A percentile compares a stretch with the other conserved stretches of the same genome.
These are phyloP conservation scores for Euptelea pleiosperma DNA, from an alignment of 164 flowering plant species.

Conservation along the genomic window DNA sequence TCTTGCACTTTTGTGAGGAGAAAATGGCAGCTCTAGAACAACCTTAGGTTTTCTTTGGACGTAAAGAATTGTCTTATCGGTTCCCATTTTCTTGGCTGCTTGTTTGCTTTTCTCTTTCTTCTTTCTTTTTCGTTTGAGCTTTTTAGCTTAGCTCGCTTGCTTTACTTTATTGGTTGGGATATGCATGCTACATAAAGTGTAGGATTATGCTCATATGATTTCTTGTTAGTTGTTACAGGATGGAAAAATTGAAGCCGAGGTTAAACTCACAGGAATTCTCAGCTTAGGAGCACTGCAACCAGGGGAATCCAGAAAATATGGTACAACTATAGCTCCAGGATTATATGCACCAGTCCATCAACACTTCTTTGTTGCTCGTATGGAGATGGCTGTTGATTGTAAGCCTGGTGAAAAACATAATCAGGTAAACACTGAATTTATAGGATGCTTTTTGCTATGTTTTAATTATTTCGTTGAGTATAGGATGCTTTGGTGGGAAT, in stretches of 20 bases:
- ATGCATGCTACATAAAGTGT: no score
- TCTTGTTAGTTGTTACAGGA: conserved; percentile 43
- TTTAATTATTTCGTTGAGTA: neutral
- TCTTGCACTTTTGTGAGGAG: neutral
- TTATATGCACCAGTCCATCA: conserved; percentile 95
- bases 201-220: conserved; percentile 2
- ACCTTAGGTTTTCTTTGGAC: neutral
- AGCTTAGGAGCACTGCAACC: conserved; percentile 85
- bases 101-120: no score
- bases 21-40: neutral
- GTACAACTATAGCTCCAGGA: conserved; percentile 89
- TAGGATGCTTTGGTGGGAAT: no score
- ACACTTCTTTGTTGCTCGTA: conserved; percentile 86
- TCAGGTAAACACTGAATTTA: conserved; percentile 45
- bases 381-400: conserved; percentile 92
- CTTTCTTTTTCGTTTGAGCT: no score
- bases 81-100: neutral
- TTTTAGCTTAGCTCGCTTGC: no score
- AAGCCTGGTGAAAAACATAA: conserved; percentile 81
- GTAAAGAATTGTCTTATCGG: neutral
- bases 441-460: neutral
- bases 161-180: no score
- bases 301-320: conserved; percentile 81
- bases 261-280: conserved; percentile 83
- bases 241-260: conserved; percentile 92